Conservation (phyloP, 2,329 filamentous ascomycete genomes). For the Phyllosticta citrichinensis region DNA sequence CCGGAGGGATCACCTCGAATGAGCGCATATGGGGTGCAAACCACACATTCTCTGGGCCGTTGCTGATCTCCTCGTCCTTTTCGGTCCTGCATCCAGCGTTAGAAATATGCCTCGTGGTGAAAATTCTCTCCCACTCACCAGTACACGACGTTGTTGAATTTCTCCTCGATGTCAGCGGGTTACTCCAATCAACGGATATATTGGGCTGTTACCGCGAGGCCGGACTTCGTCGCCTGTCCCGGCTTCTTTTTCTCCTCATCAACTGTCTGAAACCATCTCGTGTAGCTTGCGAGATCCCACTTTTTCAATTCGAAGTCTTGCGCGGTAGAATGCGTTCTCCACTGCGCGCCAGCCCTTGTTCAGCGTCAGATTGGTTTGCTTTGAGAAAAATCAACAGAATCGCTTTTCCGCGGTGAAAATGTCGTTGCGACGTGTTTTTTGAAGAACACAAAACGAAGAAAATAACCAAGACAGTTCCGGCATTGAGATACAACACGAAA, state of each 20-base stretch:
- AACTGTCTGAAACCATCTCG: slow-evolving; percentile 28
- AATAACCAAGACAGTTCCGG: not conserved
- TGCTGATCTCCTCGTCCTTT: slow-evolving; percentile 11
- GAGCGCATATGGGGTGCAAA: slow-evolving; percentile 27
- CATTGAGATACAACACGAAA: not conserved
- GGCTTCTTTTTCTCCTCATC: slow-evolving; percentile 14
- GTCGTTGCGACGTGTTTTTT: no score
- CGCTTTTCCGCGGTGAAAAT: no score
- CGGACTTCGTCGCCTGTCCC: slow-evolving; percentile 16
- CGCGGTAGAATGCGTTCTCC: slow-evolving; percentile 32
- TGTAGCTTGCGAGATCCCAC: slow-evolving; percentile 37
- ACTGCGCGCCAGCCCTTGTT: slow-evolving; percentile 38
- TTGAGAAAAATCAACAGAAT: no score
- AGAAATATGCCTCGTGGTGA: not conserved
- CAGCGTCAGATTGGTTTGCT: not conserved
- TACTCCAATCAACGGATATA: no score
- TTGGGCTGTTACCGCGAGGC: slow-evolving; percentile 13
- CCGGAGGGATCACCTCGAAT: slow-evolving; percentile 18
- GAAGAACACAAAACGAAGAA: not conserved
- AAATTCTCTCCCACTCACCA: not conserved
- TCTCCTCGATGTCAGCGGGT: slow-evolving; percentile 7
- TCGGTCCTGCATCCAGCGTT: slow-evolving; percentile 16
- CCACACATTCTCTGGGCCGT: slow-evolving; percentile 22
- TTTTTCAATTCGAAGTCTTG: slow-evolving; percentile 21
- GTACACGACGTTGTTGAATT: slow-evolving; percentile 6